Percentiles rank a stretch among this genome's conserved stretches.
Conservation (phyloP, 495 filamentous ascomycete genomes). For the Aspergillus diversus region DNA sequence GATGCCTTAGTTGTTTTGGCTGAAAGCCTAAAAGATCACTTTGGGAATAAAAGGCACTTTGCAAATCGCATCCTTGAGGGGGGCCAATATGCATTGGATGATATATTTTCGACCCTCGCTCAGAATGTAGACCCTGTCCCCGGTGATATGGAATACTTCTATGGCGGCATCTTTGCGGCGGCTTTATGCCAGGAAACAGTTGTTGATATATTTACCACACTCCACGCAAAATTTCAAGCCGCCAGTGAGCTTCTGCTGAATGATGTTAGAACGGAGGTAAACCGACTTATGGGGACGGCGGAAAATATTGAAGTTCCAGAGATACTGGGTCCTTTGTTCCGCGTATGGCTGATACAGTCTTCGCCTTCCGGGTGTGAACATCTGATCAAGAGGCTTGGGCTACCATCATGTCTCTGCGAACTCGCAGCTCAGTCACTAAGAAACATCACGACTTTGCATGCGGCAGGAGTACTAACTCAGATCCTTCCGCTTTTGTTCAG, state of each 20-base stretch:
- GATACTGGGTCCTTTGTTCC: conserved; percentile 45
- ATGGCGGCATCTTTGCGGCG: conserved; percentile 83
- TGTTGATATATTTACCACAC: conserved; percentile 46
- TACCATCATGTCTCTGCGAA: conserved; percentile 47
- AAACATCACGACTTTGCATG: conserved; percentile 78
- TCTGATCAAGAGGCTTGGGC: conserved; percentile 34
- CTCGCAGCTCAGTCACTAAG: conserved; percentile 62
- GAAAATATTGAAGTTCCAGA: conserved; percentile 48
- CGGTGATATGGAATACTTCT: conserved; percentile 72
- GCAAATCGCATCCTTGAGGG: conserved; percentile 69
- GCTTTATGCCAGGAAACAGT: conserved; percentile 76
- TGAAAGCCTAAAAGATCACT: conserved; percentile 76
- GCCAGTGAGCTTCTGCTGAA: conserved; percentile 18
- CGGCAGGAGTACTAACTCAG: conserved; percentile 72
- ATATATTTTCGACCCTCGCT: conserved; percentile 62
- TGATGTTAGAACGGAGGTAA: conserved; percentile 37
- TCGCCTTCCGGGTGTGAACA: conserved; percentile 27
- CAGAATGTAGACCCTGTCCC: conserved; percentile 55
- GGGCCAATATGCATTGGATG: conserved; percentile 77
- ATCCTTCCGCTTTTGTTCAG: conserved; percentile 73
- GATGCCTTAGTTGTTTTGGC: conserved; percentile 71
- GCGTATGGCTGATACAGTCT: conserved; percentile 45
- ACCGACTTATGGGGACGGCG: conserved; percentile 40
- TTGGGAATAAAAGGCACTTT: conserved; percentile 88
- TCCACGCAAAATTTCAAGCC: conserved; percentile 33